Evolutionary conservation across 2,329 filamentous ascomycete species (phyloP).

Genomic region (Paraconiothyrium brasiliense): DNA sequence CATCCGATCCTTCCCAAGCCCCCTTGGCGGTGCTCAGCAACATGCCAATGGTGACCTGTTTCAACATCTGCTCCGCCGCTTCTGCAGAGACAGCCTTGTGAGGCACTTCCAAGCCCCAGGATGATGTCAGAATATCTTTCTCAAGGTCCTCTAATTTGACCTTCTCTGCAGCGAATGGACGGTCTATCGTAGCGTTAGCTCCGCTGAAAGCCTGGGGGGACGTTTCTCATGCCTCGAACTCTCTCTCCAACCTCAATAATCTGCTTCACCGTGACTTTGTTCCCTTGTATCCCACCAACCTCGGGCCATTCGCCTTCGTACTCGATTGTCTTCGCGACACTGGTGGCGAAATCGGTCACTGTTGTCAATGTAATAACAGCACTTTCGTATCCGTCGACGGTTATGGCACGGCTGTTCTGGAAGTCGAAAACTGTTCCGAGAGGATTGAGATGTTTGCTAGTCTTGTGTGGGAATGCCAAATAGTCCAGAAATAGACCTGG

Average conservation of each 20-base stretch:
- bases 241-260: conserved; percentile 20
- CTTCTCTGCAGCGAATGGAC: conserved; percentile 53
- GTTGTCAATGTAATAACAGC: conserved; percentile 22
- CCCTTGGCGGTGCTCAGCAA: conserved; percentile 51
- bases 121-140: conserved; percentile 47
- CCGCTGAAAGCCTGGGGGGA: not conserved
- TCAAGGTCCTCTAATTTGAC: conserved; percentile 58
- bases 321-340: conserved; percentile 21
- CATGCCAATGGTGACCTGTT: conserved; percentile 49
- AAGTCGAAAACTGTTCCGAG: conserved; percentile 7
- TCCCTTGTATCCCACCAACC: conserved; percentile 23
- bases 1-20: conserved; percentile 52
- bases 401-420: conserved; percentile 20
- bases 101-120: conserved; percentile 48
- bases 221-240: conserved; percentile 18
- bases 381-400: conserved; percentile 44
- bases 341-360: conserved; percentile 21
- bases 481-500: conserved; percentile 63
- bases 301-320: conserved; percentile 24
- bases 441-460: conserved; percentile 7
- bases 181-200: not conserved
- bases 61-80: conserved; percentile 40
- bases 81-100: conserved; percentile 45
- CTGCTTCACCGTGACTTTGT: conserved; percentile 16
- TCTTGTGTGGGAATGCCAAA: conserved; percentile 45